Evolutionary conservation across 192 early-diverging fungal genomes (phyloP), one percentile per base, ranked within the genome.

Genomic region (Coemansia sp.): DNA sequence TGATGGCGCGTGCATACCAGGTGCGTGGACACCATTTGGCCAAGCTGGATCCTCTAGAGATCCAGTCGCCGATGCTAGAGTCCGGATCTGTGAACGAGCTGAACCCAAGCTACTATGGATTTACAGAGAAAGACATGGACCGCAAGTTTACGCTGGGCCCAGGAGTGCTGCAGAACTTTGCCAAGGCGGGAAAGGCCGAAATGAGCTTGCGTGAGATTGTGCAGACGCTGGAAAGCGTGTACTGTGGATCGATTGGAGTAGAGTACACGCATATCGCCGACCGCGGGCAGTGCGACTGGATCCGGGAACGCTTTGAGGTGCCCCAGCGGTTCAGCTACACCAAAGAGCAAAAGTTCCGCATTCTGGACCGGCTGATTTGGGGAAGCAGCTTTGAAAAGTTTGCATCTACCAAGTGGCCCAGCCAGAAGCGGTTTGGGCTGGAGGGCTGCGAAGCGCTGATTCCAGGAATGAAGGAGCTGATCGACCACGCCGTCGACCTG

Each of bases 201-300:
- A 72, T 94, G 81, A 90, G 93, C 40, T 84, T 99, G 53, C 86
- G 91, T 59, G 91, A 99, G 73, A 95, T 99, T 50, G 79, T 99
- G 47, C 70, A 86, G 36, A 78, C 79, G 45, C 81, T 97, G 48
- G 83, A 92, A 75, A 72, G 65, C 46, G 91, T 91, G 43, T 99
- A 99, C 78, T 93, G 92, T 62, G 89, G 91, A 40, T 84, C 89
- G n/a, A 86, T 97, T 38, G 96, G 94, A 74, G 83, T 96, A 57
- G 96, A 99, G 78, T 99, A 97, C 81, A 93, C 93, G 53, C 96
- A 99, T 80, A 99, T 99, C 70, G 88, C 91, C 46, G 94, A 97
- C 79, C 89, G 94, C 61, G 84, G 78, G 30, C 88, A 91, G 70
- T 97, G 94, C 80, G 93, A 99, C 82, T 99, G 96, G 96, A 89